These are phyloP conservation scores for Mimosa pudica DNA, from an alignment of 306 rosid species.

Conservation along the genomic window DNA sequence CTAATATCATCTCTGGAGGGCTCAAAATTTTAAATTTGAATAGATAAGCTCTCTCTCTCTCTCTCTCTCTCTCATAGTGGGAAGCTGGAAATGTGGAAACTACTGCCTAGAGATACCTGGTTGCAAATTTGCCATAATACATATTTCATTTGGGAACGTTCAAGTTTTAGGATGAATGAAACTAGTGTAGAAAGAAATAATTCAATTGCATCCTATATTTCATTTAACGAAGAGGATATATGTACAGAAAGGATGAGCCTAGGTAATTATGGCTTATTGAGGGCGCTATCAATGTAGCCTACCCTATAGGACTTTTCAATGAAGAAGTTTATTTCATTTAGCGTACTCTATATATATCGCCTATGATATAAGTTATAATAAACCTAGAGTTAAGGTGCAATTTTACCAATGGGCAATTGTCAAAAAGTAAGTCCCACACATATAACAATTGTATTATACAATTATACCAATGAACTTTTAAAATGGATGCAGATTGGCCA, in stretches of 20 bases:
- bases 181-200: neutral
- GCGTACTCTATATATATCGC: too few species aligned
- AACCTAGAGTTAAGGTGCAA: too few species aligned
- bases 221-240: neutral
- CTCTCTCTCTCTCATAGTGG: neutral
- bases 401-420: too few species aligned
- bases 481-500: too few species aligned
- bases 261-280: neutral
- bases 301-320: neutral
- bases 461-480: too few species aligned
- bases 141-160: slow-evolving; percentile 6
- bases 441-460: too few species aligned
- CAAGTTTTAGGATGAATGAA: slow-evolving; percentile 3
- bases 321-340: neutral
- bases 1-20: neutral
- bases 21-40: neutral
- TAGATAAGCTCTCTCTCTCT: neutral
- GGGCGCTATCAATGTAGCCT: neutral
- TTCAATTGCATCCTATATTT: neutral
- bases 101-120: neutral
- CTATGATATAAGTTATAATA: too few species aligned
- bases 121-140: slow-evolving; percentile 13
- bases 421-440: too few species aligned
- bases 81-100: slow-evolving; percentile 2
- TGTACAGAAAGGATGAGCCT: neutral